Conservation (phyloP, 805 yeast species). For the Pichia gijzeniarum region DNA sequence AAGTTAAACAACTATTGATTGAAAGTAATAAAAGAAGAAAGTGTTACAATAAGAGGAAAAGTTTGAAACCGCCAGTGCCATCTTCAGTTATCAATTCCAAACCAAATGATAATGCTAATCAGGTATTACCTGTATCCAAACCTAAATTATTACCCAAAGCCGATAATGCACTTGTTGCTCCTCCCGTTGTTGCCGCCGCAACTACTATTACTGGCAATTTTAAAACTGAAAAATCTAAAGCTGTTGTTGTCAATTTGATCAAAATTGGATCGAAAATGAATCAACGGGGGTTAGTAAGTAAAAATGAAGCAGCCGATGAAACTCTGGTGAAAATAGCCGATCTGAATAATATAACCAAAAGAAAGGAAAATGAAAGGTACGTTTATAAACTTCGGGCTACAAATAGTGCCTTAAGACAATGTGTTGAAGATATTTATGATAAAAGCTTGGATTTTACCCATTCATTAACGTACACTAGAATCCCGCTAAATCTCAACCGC, state of each 20-base stretch:
- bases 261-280: constrained; percentile 13
- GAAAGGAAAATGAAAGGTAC: constrained; percentile 23
- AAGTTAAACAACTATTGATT: constrained; percentile 18
- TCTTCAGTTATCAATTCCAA: too few species aligned
- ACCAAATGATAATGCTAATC: too few species aligned
- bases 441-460: constrained; percentile 16
- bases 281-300: constrained; percentile 3
- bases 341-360: constrained; percentile 17
- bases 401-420: constrained; percentile 15
- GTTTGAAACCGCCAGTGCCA: not conserved
- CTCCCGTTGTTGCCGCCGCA: too few species aligned
- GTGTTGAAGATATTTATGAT: constrained; percentile 23
- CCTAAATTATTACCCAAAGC: not conserved
- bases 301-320: constrained; percentile 1
- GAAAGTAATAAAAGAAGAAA: constrained; percentile 26
- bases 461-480: constrained; percentile 23
- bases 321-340: constrained; percentile 19
- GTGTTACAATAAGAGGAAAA: constrained; percentile 23
- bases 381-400: constrained; percentile 17
- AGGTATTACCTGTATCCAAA: too few species aligned
- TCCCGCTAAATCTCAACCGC: constrained; percentile 20
- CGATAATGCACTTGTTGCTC: not conserved
- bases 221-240: constrained; percentile 9
- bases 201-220: not conserved
- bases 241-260: constrained; percentile 5